Conservation (phyloP, 1,139 yeast species). For the Hemisphaericaspora xylanilytica region DNA sequence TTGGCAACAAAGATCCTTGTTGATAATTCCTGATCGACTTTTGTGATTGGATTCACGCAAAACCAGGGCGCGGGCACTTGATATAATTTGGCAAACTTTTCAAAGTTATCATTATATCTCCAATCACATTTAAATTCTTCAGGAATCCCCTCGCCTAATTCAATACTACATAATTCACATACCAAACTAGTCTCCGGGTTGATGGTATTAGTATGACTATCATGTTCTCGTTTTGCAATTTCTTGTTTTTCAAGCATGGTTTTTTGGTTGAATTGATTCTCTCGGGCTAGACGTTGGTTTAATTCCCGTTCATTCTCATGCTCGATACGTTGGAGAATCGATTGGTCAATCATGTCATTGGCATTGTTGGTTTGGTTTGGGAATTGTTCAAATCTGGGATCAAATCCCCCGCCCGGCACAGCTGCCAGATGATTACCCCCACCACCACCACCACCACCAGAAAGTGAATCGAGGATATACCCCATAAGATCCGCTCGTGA, state of each 20-base stretch:
- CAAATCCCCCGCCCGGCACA: constrained; percentile 1
- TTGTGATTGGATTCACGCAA: constrained; percentile 47
- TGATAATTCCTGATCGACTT: constrained; percentile 59
- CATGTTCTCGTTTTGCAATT: constrained; percentile 21
- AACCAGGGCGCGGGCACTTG: constrained; percentile 64
- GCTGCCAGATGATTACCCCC: constrained; percentile 6
- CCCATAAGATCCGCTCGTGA: too few species aligned
- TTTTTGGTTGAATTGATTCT: constrained; percentile 30
- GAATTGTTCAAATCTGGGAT: too few species aligned
- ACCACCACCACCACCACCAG: constrained; percentile 4
- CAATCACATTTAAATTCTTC: constrained; percentile 39
- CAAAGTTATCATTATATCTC: constrained; percentile 26
- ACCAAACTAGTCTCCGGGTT: constrained; percentile 32
- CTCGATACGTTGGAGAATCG: constrained; percentile 42
- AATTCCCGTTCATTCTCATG: constrained; percentile 39
- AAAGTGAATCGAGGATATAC: too few species aligned
- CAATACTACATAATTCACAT: constrained; percentile 71
- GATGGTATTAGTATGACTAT: constrained; percentile 41
- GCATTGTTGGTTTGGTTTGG: too few species aligned
- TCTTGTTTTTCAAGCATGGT: constrained; percentile 29
- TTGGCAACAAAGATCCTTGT: constrained; percentile 64
- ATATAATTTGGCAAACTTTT: constrained; percentile 27
- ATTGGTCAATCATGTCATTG: constrained; percentile 26
- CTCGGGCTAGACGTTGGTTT: constrained; percentile 33
- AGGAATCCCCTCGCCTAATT: constrained; percentile 71